phyloP scores from a whole-genome alignment of 805 yeast species.

The Metschnikowia borealis region DNA sequence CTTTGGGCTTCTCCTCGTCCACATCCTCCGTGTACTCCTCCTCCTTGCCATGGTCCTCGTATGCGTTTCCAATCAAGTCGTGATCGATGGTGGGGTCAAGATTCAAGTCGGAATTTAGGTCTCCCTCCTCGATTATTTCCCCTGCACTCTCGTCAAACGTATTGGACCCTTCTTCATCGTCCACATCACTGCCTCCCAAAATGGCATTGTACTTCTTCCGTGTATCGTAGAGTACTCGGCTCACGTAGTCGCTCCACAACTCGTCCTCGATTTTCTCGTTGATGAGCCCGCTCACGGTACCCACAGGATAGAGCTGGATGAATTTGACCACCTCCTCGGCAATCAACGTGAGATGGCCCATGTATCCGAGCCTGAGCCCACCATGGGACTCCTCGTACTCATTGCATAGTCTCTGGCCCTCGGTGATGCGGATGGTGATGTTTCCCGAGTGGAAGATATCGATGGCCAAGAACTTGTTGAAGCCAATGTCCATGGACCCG shows the following conservation, averaged over 20 bases:
- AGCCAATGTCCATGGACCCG: constrained; percentile 48
- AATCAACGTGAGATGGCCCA: constrained; percentile 30
- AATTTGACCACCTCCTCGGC: constrained; percentile 32
- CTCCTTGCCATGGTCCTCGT: constrained; percentile 23
- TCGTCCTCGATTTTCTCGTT: constrained; percentile 37
- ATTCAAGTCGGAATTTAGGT: constrained; percentile 26
- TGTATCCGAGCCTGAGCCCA: constrained; percentile 27
- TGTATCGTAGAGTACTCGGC: constrained; percentile 77
- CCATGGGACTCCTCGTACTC: constrained; percentile 25
- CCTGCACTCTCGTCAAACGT: constrained; percentile 32
- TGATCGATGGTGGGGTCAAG: constrained; percentile 30
- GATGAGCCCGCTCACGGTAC: constrained; percentile 34
- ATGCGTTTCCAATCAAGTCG: constrained; percentile 27
- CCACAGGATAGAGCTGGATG: constrained; percentile 36
- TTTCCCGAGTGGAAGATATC: constrained; percentile 57
- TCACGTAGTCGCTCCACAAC: constrained; percentile 80
- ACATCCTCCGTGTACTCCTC: constrained; percentile 18
- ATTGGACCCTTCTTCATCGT: constrained; percentile 28
- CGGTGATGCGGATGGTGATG: constrained; percentile 39
- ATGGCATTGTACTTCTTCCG: constrained; percentile 93
- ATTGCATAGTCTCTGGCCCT: constrained; percentile 40
- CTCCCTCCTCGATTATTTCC: constrained; percentile 35
- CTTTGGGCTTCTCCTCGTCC: constrained; percentile 12
- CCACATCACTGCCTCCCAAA: constrained; percentile 66
- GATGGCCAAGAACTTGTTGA: constrained; percentile 42